Evolutionary conservation across 805 yeast species (phyloP).

Genomic region (Candida sakaeoensis): DNA sequence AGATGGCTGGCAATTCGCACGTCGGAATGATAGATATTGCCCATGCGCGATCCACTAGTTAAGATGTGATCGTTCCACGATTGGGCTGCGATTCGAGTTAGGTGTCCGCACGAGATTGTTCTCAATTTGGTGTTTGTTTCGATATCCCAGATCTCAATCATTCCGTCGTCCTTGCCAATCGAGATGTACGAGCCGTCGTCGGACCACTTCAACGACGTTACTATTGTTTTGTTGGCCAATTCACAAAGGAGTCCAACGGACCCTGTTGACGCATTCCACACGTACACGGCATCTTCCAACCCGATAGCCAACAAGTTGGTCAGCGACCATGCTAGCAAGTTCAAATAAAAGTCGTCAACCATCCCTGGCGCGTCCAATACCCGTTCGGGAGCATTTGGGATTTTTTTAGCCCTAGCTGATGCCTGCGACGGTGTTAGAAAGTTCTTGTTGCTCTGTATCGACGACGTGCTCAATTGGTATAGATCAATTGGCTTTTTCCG

Average conservation of each 20-base stretch:
- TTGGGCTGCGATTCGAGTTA: constrained; percentile 75
- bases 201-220: constrained; percentile 84
- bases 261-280: constrained; percentile 89
- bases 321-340: constrained; percentile 82
- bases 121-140: constrained; percentile 71
- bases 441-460: constrained; percentile 20
- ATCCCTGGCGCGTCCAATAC: constrained; percentile 96
- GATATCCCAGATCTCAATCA: constrained; percentile 90
- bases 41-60: constrained; percentile 85
- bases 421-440: constrained; percentile 48
- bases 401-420: constrained; percentile 65
- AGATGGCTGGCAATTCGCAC: constrained; percentile 81
- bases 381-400: constrained; percentile 86
- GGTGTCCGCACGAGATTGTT: constrained; percentile 64
- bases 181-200: constrained; percentile 84
- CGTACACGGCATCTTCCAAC: constrained; percentile 74
- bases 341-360: constrained; percentile 87
- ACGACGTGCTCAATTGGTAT: constrained; percentile 20
- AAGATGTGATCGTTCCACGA: constrained; percentile 80
- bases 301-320: constrained; percentile 85
- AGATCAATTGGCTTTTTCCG: constrained; percentile 34
- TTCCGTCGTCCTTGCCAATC: constrained; percentile 80
- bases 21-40: constrained; percentile 83
- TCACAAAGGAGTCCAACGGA: constrained; percentile 68
- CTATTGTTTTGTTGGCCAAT: constrained; percentile 41